phyloP scores from a whole-genome alignment of 176 grass and related monocot species.

The Olyra latifolia region DNA sequence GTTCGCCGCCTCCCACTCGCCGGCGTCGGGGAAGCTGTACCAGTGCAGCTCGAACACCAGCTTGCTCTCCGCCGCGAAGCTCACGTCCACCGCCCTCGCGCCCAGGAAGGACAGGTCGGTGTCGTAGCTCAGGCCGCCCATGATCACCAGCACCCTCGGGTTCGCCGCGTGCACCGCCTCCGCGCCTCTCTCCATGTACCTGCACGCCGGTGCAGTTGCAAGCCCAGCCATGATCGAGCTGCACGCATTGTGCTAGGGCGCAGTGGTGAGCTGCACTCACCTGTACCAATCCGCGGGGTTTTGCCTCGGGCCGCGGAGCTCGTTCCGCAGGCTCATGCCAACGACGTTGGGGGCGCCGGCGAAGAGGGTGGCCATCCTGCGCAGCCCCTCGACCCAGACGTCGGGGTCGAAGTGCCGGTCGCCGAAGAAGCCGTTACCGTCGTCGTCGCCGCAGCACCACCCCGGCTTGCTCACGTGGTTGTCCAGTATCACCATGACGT shows the following conservation, averaged over 20 bases:
- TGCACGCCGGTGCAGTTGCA: slow-evolving; percentile 4
- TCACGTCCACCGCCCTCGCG: slow-evolving; percentile 30
- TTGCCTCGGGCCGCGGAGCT: slow-evolving; percentile 72
- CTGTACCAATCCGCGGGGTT: slow-evolving; percentile 67
- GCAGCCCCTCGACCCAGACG: slow-evolving; percentile 60
- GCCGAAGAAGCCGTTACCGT: slow-evolving; percentile 80
- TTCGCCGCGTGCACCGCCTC: slow-evolving; percentile 70
- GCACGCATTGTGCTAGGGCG: background rate
- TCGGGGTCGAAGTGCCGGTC: slow-evolving; percentile 61
- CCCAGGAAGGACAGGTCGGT: slow-evolving; percentile 61
- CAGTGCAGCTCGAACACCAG: slow-evolving; percentile 76
- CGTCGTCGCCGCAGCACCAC: slow-evolving; percentile 69
- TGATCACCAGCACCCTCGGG: slow-evolving; percentile 49
- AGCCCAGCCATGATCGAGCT: background rate
- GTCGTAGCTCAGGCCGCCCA: slow-evolving; percentile 64
- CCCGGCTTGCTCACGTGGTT: slow-evolving; percentile 72
- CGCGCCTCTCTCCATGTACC: slow-evolving; percentile 68
- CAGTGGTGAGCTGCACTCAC: slow-evolving; percentile 13
- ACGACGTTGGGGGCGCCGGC: slow-evolving; percentile 54
- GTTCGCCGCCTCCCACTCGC: slow-evolving; percentile 41
- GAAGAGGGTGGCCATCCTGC: slow-evolving; percentile 62
- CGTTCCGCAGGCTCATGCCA: slow-evolving; percentile 80
- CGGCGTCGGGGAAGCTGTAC: slow-evolving; percentile 62
- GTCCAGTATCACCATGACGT: slow-evolving; percentile 80
- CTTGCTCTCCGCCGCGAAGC: slow-evolving; percentile 41